phyloP scores from a whole-genome alignment of 768 basidiomycete genomes.

The Grammothele lineata region DNA sequence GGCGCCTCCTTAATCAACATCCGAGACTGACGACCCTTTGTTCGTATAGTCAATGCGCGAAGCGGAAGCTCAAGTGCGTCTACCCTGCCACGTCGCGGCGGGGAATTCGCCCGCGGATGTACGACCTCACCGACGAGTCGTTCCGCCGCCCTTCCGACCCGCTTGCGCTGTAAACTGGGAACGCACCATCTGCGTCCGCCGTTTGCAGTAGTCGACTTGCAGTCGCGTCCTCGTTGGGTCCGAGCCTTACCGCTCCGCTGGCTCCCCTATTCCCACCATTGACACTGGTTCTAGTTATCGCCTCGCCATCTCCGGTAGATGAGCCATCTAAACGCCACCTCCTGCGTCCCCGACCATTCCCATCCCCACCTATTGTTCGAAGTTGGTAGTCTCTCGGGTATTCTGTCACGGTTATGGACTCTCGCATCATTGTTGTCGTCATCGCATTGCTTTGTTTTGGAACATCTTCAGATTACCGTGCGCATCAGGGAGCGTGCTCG shows the following conservation, averaged over 20 bases:
- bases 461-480: no score
- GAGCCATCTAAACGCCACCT: constrained; percentile 4
- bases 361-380: no score
- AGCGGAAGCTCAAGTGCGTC: constrained; percentile 65
- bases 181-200: constrained; percentile 2
- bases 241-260: constrained; percentile 6
- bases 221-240: constrained; percentile 7
- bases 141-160: constrained; percentile 10
- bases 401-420: background rate
- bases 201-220: no score
- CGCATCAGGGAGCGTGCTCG: no score
- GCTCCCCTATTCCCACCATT: constrained; percentile 15
- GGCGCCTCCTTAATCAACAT: no score
- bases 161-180: constrained; percentile 5
- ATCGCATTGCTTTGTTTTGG: no score
- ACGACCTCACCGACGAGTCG: constrained; percentile 14
- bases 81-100: constrained; percentile 69
- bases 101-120: constrained; percentile 32
- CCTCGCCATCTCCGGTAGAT: constrained; percentile 13
- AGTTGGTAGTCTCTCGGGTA: background rate
- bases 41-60: constrained; percentile 58
- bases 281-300: constrained; percentile 11
- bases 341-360: no score
- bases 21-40: constrained; percentile 1
- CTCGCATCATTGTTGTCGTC: no score